Percentiles rank a stretch among this genome's conserved stretches.
Evolutionary conservation across 208 protist species (phyloP).

Genomic region (Borovskyia barvae): DNA sequence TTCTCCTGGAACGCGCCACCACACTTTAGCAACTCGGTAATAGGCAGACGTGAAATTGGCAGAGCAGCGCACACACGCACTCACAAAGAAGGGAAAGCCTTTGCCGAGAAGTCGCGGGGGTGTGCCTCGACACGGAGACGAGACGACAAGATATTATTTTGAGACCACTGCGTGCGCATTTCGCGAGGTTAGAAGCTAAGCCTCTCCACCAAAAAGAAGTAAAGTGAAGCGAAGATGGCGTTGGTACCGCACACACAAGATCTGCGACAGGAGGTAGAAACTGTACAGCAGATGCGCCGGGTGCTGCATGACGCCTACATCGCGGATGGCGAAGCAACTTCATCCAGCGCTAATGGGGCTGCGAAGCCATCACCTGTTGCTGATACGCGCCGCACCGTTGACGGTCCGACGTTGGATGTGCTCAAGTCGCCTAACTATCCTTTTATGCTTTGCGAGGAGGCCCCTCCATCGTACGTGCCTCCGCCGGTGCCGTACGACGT

Average conservation of each 20-base stretch:
- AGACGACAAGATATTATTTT: too few species aligned
- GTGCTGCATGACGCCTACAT: conserved; percentile 50
- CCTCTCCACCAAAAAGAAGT: too few species aligned
- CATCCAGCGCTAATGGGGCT: neutral
- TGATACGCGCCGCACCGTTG: conserved; percentile 62
- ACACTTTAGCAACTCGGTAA: too few species aligned
- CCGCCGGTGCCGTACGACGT: conserved; percentile 79
- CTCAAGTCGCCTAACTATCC: conserved; percentile 81
- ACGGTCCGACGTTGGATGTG: conserved; percentile 50
- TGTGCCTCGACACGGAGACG: too few species aligned
- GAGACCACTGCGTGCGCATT: too few species aligned
- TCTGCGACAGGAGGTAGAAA: conserved; percentile 29
- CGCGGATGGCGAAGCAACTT: conserved; percentile 13
- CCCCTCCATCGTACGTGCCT: conserved; percentile 69
- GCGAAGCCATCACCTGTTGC: conserved; percentile 13
- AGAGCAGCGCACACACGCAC: too few species aligned
- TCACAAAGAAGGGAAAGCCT: too few species aligned
- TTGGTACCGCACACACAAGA: conserved; percentile 35
- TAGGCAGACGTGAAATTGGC: too few species aligned
- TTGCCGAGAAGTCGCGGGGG: too few species aligned
- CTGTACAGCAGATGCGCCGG: conserved; percentile 43
- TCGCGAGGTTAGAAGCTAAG: too few species aligned
- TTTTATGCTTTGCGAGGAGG: conserved; percentile 79
- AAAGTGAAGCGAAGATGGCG: conserved; percentile 25
- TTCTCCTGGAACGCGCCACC: too few species aligned